Evolutionary conservation across 176 grass and related monocot genomes (phyloP).

Genomic region (Phyllostachys edulis): DNA sequence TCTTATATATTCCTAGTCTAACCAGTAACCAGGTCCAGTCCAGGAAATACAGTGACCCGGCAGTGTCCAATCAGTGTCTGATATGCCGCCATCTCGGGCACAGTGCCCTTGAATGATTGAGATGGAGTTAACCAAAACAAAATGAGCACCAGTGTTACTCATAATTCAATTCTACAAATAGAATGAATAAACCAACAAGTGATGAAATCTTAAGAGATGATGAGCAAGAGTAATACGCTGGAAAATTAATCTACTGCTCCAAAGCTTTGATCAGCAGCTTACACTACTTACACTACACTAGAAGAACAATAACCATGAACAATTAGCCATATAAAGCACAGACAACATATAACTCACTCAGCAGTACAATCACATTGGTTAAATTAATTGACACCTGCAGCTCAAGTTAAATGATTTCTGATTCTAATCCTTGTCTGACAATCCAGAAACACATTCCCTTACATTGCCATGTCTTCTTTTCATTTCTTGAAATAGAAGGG

Average conservation of each 20-base stretch:
- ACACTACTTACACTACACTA: not conserved
- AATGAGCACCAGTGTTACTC: not conserved
- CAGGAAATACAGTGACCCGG: not conserved
- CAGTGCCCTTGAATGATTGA: not conserved
- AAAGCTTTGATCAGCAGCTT: not conserved
- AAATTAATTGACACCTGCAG: not conserved
- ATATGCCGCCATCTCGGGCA: slow-evolving; percentile 1
- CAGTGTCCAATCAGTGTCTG: not conserved
- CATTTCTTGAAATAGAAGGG: not conserved
- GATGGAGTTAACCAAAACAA: not conserved
- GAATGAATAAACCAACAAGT: not conserved
- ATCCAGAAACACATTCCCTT: not conserved
- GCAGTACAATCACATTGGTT: not conserved
- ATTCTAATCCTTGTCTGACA: not conserved
- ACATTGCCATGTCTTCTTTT: slow-evolving; percentile 25
- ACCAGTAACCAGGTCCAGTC: not conserved
- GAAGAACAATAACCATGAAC: not conserved
- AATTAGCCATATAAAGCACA: not conserved
- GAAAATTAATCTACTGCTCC: not conserved
- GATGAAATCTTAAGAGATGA: not conserved
- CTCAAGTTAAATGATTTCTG: not conserved
- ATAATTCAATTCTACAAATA: not conserved
- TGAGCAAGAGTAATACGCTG: not conserved
- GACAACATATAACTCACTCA: not conserved
- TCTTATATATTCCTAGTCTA: slow-evolving; percentile 15